Conservation (phyloP, 179 eudicot genomes). For the Corrigiola litoralis region DNA sequence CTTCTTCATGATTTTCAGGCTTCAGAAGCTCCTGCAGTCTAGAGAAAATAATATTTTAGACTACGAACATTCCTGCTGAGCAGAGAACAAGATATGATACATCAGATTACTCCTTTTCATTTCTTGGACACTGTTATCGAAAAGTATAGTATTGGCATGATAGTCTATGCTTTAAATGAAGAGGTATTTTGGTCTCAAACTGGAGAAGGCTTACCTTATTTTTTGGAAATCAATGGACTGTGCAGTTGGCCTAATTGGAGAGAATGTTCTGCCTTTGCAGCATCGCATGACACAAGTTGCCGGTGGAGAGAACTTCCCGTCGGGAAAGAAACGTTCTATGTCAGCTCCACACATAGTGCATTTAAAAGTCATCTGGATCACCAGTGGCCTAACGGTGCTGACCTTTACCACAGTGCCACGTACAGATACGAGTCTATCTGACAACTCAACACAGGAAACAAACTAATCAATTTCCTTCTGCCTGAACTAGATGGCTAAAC, state of each 20-base stretch:
- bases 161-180: neutral
- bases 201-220: slow-evolving; percentile 49
- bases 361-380: slow-evolving; percentile 67
- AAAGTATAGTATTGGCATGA: neutral
- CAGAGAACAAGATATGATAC: neutral
- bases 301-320: slow-evolving; percentile 97
- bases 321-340: slow-evolving; percentile 69
- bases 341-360: slow-evolving; percentile 78
- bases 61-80: neutral
- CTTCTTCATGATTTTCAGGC: slow-evolving; percentile 95
- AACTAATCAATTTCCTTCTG: slow-evolving; percentile 6
- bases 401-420: slow-evolving; percentile 88
- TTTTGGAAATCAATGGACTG: slow-evolving; percentile 84
- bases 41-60: slow-evolving; percentile 11
- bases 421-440: slow-evolving; percentile 89
- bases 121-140: neutral
- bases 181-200: neutral
- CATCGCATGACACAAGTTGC: slow-evolving; percentile 60
- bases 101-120: neutral
- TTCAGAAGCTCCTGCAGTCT: slow-evolving; percentile 92
- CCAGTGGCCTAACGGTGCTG: slow-evolving; percentile 91
- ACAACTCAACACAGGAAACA: slow-evolving; percentile 26
- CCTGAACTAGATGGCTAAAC: neutral
- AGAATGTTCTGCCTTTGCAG: slow-evolving; percentile 79
- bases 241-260: slow-evolving; percentile 73